Conservation (phyloP, 176 grass and related monocot species). For the Guadua angustifolia region DNA sequence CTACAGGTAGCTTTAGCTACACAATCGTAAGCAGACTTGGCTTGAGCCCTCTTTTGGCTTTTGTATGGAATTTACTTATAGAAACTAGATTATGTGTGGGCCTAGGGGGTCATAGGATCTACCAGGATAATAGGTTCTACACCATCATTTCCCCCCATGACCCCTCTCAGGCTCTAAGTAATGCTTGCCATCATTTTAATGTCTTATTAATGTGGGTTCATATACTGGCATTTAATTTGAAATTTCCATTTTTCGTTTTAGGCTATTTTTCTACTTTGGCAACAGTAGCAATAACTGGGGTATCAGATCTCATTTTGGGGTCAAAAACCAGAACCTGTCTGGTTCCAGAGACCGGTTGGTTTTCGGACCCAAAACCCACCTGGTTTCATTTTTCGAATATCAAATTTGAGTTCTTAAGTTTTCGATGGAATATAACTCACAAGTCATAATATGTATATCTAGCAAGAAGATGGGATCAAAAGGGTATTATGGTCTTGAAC, state of each 20-base stretch:
- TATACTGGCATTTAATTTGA: not conserved
- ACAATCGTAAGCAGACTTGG: not conserved
- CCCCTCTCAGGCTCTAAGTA: not conserved
- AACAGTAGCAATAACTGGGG: not conserved
- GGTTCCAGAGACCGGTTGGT: no score
- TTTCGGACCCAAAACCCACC: no score
- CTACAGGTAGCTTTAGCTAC: not conserved
- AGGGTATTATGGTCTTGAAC: no score
- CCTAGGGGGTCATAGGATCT: not conserved
- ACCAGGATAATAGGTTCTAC: not conserved
- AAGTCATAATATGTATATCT: no score
- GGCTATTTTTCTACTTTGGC: not conserved
- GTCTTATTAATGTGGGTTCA: not conserved
- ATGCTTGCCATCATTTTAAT: not conserved
- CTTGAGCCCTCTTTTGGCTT: constrained; percentile 11
- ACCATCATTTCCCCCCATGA: not conserved
- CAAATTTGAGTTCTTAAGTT: no score
- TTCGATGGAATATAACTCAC: no score
- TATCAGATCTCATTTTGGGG: no score
- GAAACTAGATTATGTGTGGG: not conserved
- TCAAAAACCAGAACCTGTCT: no score
- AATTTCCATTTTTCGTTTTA: not conserved
- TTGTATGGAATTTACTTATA: not conserved
- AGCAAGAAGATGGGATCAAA: no score
- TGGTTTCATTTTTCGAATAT: no score